phyloP scores from a whole-genome alignment of 148 eudicot species.

The Rhododendron henanense region DNA sequence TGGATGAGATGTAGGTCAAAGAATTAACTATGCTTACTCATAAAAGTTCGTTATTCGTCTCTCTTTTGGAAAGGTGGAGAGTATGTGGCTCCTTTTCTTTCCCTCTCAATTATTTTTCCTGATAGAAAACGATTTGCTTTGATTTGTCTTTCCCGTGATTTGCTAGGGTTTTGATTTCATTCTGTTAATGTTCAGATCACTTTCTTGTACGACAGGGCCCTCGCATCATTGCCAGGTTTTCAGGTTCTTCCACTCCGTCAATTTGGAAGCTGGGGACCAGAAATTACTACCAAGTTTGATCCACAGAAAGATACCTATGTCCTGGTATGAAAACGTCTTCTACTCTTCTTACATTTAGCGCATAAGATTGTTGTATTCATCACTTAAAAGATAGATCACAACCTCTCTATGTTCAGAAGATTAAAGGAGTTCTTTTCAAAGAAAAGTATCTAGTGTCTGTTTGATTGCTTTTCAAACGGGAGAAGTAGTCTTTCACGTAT shows the following conservation, averaged over 20 bases:
- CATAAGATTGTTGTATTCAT: neutral
- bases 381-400: neutral
- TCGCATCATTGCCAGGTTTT: conserved; percentile 80
- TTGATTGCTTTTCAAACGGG: neutral
- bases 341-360: neutral
- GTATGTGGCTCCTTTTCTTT: neutral
- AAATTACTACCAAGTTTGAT: conserved; percentile 71
- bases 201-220: conserved; percentile 38
- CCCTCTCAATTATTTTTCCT: neutral
- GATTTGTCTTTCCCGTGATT: neutral
- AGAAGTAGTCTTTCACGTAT: neutral
- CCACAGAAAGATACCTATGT: conserved; percentile 83
- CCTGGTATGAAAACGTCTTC: conserved; percentile 44
- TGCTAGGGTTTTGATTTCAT: neutral
- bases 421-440: neutral
- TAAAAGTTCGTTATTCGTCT: neutral
- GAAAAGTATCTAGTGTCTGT: neutral
- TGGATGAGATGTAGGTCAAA: neutral
- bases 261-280: conserved; percentile 92
- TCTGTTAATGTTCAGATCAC: neutral
- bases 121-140: neutral
- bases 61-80: neutral
- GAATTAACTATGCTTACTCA: neutral
- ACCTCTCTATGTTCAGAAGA: neutral
- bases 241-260: conserved; percentile 87